phyloP scores from a whole-genome alignment of 2,329 filamentous ascomycete species.

The Sporothrix brasiliensis region DNA sequence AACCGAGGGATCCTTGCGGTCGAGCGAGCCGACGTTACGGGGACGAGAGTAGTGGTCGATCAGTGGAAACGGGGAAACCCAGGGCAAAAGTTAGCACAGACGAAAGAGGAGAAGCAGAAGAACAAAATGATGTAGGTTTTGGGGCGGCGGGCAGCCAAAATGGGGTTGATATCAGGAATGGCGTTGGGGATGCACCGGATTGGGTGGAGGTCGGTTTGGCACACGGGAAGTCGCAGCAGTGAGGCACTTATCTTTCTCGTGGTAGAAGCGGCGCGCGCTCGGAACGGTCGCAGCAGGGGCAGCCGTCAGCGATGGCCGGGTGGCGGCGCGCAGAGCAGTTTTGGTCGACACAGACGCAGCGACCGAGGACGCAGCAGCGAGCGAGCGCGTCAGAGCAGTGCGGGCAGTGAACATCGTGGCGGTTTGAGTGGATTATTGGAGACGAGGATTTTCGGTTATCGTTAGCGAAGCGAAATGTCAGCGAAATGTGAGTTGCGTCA shows the following conservation, averaged over 20 bases:
- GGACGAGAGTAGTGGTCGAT: constrained; percentile 40
- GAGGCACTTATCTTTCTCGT: constrained; percentile 38
- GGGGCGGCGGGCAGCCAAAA: neutral
- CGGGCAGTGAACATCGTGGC: constrained; percentile 35
- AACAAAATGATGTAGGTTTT: neutral
- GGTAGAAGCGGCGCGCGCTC: constrained; percentile 36
- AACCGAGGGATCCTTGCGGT: constrained; percentile 78
- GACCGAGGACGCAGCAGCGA: constrained; percentile 33
- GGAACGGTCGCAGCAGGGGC: constrained; percentile 30
- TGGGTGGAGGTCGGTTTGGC: neutral
- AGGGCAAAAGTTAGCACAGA: neutral
- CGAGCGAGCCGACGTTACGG: constrained; percentile 60
- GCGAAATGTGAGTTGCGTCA: neutral
- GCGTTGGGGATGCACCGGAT: neutral
- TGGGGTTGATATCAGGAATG: constrained; percentile 17
- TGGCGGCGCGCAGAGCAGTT: constrained; percentile 32
- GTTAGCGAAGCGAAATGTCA: neutral
- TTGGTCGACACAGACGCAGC: constrained; percentile 30
- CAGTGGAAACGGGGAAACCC: constrained; percentile 29
- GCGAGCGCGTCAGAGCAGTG: constrained; percentile 31
- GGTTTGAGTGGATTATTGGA: neutral
- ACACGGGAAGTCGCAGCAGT: neutral
- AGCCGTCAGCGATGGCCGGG: constrained; percentile 28
- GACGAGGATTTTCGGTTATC: neutral
- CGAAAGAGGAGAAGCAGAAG: neutral